phyloP scores from a whole-genome alignment of 768 basidiomycete genomes.

The Pleurotus sapidus region DNA sequence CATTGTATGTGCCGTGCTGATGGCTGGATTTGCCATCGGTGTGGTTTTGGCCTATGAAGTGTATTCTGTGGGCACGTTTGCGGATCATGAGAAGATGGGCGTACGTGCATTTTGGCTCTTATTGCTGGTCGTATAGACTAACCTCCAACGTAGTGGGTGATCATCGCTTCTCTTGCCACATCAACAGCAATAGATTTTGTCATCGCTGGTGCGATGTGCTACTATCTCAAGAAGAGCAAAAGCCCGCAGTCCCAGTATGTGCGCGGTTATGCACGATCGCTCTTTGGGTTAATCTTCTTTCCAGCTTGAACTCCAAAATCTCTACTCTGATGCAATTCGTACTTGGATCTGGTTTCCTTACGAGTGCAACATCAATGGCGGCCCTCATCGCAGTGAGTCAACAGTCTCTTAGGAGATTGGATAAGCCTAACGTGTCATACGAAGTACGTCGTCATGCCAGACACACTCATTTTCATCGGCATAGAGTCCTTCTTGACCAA shows the following conservation, averaged over 20 bases:
- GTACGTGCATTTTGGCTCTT: conserved; percentile 19
- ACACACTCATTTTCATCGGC: conserved; percentile 40
- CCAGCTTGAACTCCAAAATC: conserved; percentile 27
- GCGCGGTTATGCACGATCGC: neutral
- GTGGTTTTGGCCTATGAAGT: conserved; percentile 33
- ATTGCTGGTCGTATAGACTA: neutral
- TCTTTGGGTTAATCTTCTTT: neutral
- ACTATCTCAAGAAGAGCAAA: conserved; percentile 29
- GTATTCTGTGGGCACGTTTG: conserved; percentile 30
- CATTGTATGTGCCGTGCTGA: conserved; percentile 8
- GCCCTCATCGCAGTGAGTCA: conserved; percentile 37
- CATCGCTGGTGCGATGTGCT: conserved; percentile 33
- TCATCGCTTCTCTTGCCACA: conserved; percentile 37
- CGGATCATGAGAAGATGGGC: conserved; percentile 25
- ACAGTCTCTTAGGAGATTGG: neutral
- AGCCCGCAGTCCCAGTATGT: conserved; percentile 17
- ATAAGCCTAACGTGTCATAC: neutral
- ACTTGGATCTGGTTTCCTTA: conserved; percentile 22
- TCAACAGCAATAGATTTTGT: conserved; percentile 43
- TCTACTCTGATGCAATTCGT: conserved; percentile 30
- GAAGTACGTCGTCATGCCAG: conserved; percentile 40
- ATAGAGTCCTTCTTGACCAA: conserved; percentile 43
- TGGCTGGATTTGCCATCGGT: conserved; percentile 22
- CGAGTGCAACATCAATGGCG: conserved; percentile 42
- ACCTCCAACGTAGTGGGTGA: conserved; percentile 32